Conservation (phyloP, 2,329 filamentous ascomycete species). For the Penicillium janthinellum region DNA sequence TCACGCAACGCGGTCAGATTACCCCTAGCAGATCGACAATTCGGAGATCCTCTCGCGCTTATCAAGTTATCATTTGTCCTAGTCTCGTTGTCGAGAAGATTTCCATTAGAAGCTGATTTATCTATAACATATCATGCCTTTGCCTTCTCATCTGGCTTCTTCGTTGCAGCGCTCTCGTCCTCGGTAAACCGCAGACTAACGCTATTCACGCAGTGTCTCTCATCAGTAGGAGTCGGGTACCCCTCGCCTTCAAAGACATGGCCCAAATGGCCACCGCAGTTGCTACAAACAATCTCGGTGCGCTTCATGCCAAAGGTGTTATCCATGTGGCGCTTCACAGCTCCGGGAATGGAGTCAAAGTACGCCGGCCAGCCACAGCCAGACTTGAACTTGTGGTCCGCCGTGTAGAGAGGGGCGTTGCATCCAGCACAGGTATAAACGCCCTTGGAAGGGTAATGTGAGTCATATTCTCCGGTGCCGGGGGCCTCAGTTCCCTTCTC, state of each 20-base stretch:
- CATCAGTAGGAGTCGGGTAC: conserved; percentile 82
- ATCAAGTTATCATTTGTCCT: background rate
- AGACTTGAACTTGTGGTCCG: conserved; percentile 91
- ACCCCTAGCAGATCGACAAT: background rate
- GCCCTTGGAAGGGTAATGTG: conserved; percentile 74
- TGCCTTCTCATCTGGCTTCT: conserved; percentile 24
- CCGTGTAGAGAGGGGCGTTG: conserved; percentile 84
- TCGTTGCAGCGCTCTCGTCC: conserved; percentile 52
- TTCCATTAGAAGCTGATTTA: conserved; percentile 6
- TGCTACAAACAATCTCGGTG: conserved; percentile 91
- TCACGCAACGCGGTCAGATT: background rate
- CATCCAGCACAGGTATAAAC: conserved; percentile 89
- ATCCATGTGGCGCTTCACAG: conserved; percentile 81
- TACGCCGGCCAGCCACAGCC: conserved; percentile 98
- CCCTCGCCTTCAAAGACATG: conserved; percentile 93
- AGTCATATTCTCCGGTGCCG: conserved; percentile 80
- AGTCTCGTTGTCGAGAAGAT: conserved; percentile 8
- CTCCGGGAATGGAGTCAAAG: conserved; percentile 91
- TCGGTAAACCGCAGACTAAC: conserved; percentile 81
- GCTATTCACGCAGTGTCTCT: conserved; percentile 96
- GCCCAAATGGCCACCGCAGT: conserved; percentile 89
- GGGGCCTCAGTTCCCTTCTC: conserved; percentile 88
- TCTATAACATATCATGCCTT: conserved; percentile 28
- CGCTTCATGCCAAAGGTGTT: conserved; percentile 75
- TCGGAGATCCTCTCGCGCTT: background rate